A percentile compares a stretch with the other conserved stretches of the same genome.
These are phyloP conservation scores for Hebeloma cylindrosporum DNA, from an alignment of 768 basidiomycete species.

Conservation along the genomic window DNA sequence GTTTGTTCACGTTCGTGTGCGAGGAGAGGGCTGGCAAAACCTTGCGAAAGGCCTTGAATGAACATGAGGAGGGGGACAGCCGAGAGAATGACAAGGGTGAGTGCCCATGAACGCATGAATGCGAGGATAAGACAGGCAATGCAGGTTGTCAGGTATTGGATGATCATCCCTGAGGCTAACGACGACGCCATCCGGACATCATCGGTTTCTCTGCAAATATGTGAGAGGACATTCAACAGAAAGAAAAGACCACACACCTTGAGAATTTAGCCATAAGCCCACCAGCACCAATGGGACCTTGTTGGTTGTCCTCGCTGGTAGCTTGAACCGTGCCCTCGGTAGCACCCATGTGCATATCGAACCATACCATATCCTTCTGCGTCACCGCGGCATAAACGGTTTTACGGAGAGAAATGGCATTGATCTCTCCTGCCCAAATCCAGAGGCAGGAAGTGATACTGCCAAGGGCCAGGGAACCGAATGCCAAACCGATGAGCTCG, in stretches of 20 bases:
- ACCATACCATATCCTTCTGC: conserved; percentile 83
- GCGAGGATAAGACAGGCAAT: conserved; percentile 80
- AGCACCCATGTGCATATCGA: conserved; percentile 73
- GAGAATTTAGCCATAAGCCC: conserved; percentile 94
- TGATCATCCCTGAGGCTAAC: conserved; percentile 69
- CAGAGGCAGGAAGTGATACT: conserved; percentile 77
- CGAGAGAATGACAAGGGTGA: conserved; percentile 91
- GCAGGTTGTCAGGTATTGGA: conserved; percentile 82
- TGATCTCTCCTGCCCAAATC: conserved; percentile 86
- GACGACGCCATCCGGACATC: conserved; percentile 87
- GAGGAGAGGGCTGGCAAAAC: conserved; percentile 65
- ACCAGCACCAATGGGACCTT: conserved; percentile 70
- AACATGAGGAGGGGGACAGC: conserved; percentile 81
- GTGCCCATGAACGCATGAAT: conserved; percentile 73
- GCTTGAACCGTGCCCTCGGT: conserved; percentile 39
- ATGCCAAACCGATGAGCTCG: conserved; percentile 63
- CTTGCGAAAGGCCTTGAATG: conserved; percentile 75
- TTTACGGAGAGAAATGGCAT: conserved; percentile 64
- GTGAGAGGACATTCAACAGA: neutral
- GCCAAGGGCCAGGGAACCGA: conserved; percentile 68
- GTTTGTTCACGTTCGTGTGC: conserved; percentile 63
- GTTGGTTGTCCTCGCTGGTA: conserved; percentile 36
- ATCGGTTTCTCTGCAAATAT: conserved; percentile 78
- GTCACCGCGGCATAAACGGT: conserved; percentile 69
- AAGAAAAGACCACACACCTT: conserved; percentile 44